phyloP scores from a whole-genome alignment of 345 rosid species.

The Trapa incisa region DNA sequence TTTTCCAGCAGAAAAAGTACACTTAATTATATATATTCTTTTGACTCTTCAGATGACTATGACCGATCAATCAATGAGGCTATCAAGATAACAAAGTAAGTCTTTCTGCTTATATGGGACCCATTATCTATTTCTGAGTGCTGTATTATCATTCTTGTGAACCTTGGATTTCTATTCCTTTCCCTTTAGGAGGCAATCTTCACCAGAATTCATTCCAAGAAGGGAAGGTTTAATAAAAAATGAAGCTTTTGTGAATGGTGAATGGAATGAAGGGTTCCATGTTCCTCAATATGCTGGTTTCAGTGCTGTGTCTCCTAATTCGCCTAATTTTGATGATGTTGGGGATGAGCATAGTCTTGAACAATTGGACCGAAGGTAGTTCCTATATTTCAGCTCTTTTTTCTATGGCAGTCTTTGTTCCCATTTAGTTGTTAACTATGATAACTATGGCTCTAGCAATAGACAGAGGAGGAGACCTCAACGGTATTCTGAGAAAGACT shows the following conservation, averaged over 20 bases:
- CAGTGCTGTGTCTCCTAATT: slow-evolving; percentile 38
- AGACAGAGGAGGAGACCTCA: slow-evolving; percentile 83
- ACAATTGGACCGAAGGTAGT: slow-evolving; percentile 65
- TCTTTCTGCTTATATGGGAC: not conserved
- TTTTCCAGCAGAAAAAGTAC: no score
- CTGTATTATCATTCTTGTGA: not conserved
- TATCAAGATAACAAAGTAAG: slow-evolving; percentile 89
- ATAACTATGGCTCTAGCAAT: slow-evolving; percentile 28
- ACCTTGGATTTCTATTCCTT: slow-evolving; percentile 12
- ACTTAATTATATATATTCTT: not conserved
- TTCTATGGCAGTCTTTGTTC: not conserved
- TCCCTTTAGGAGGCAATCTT: slow-evolving; percentile 54
- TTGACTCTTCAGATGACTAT: slow-evolving; percentile 78
- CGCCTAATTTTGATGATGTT: slow-evolving; percentile 55
- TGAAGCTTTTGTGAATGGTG: slow-evolving; percentile 69
- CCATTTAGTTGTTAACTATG: slow-evolving; percentile 4
- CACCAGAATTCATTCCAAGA: slow-evolving; percentile 63
- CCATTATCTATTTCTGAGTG: not conserved
- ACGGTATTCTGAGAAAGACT: slow-evolving; percentile 48
- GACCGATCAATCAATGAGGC: slow-evolving; percentile 98
- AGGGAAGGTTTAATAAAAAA: slow-evolving; percentile 47
- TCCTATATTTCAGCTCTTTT: slow-evolving; percentile 2
- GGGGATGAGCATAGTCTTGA: slow-evolving; percentile 44
- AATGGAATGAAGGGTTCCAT: slow-evolving; percentile 41
- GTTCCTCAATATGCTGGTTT: slow-evolving; percentile 31